These are phyloP conservation scores for Cudoniella acicularis DNA, from an alignment of 495 filamentous ascomycete genomes.

Conservation along the genomic window DNA sequence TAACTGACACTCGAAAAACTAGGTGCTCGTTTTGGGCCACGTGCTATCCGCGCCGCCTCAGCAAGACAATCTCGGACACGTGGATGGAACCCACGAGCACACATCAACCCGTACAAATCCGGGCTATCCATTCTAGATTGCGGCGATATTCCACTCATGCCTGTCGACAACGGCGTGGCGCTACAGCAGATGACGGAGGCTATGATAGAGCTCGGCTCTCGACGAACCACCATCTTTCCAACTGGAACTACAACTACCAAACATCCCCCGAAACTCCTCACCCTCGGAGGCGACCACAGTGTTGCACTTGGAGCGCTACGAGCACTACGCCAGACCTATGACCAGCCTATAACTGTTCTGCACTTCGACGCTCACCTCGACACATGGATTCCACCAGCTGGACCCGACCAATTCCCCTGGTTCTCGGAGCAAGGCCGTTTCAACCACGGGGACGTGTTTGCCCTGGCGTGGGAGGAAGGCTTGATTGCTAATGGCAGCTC, in stretches of 20 bases:
- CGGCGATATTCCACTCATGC: constrained; percentile 68
- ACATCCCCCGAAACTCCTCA: constrained; percentile 72
- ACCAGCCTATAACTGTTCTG: constrained; percentile 67
- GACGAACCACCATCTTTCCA: constrained; percentile 27
- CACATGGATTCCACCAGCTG: too few species aligned
- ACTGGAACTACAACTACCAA: too few species aligned
- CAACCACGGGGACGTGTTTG: constrained; percentile 85
- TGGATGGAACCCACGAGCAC: constrained; percentile 73
- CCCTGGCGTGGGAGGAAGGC: constrained; percentile 72
- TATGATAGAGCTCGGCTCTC: constrained; percentile 37
- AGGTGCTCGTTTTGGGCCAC: constrained; percentile 78
- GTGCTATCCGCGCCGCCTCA: constrained; percentile 76
- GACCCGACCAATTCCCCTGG: constrained; percentile 69
- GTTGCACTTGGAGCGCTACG: constrained; percentile 73
- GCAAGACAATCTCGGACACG: constrained; percentile 68
- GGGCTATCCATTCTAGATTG: constrained; percentile 66
- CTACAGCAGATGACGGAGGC: constrained; percentile 55
- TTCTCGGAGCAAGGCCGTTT: constrained; percentile 74
- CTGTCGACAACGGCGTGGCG: constrained; percentile 64
- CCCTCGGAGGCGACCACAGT: constrained; percentile 78
- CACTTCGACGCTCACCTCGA: constrained; percentile 81
- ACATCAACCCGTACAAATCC: constrained; percentile 61
- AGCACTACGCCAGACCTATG: constrained; percentile 64
- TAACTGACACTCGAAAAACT: too few species aligned
- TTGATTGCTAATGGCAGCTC: constrained; percentile 63